A percentile compares a stretch with the other conserved stretches of the same genome.
phyloP scores from a whole-genome alignment of 805 yeast genomes.

The Candida quercuum region DNA sequence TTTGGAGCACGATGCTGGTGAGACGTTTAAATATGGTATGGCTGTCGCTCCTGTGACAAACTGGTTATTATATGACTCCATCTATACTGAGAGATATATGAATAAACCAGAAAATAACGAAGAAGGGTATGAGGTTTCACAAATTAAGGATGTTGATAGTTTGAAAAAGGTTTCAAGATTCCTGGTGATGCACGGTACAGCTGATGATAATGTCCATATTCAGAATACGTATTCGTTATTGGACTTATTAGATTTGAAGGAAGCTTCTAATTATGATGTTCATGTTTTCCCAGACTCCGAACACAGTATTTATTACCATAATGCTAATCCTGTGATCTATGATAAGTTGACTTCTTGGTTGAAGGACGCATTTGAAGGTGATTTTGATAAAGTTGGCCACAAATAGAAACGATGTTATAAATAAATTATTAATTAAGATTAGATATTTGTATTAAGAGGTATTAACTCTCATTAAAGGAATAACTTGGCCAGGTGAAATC shows the following conservation, averaged over 20 bases:
- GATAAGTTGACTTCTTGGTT: conserved; percentile 67
- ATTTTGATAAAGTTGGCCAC: conserved; percentile 26
- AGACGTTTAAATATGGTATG: conserved; percentile 80
- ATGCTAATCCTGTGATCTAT: conserved; percentile 62
- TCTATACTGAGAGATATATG: conserved; percentile 95
- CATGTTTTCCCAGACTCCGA: conserved; percentile 81
- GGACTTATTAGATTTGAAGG: conserved; percentile 65
- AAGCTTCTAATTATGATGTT: conserved; percentile 75
- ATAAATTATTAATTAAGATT: no score
- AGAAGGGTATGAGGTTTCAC: conserved; percentile 55
- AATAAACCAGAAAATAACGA: conserved; percentile 67
- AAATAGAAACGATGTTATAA: no score
- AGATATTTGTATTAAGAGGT: no score
- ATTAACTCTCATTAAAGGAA: neutral
- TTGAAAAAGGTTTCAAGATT: conserved; percentile 61
- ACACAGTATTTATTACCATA: conserved; percentile 66
- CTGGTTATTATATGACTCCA: conserved; percentile 88
- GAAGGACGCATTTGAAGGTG: conserved; percentile 52
- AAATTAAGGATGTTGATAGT: conserved; percentile 49
- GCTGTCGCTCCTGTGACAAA: conserved; percentile 98
- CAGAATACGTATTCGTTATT: conserved; percentile 79
- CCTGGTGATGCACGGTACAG: conserved; percentile 92
- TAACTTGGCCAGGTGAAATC: neutral
- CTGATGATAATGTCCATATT: conserved; percentile 95
- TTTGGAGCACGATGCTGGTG: conserved; percentile 70